A percentile compares a stretch with the other conserved stretches of the same genome.
Conservation (phyloP, 306 rosid species). For the Cucumis cinereus region DNA sequence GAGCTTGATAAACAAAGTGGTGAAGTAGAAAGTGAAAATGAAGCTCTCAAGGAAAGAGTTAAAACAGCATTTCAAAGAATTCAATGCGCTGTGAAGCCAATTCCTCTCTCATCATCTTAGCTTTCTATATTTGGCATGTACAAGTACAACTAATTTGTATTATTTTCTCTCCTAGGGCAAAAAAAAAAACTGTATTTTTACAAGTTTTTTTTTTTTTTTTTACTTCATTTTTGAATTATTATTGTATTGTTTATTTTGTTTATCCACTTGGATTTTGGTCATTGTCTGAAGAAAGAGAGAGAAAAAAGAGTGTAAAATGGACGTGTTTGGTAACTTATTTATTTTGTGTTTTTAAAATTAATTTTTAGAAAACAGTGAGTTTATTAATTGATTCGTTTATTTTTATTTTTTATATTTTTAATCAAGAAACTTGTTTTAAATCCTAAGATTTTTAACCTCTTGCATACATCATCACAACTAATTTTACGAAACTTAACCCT, state of each 20-base stretch:
- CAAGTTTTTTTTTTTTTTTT: background rate
- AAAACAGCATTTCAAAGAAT: constrained; percentile 58
- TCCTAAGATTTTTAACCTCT: no score
- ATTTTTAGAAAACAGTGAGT: no score
- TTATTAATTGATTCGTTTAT: no score
- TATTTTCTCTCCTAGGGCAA: background rate
- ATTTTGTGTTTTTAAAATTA: no score
- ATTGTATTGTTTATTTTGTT: background rate
- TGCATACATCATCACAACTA: no score
- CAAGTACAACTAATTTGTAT: background rate
- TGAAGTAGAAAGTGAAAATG: constrained; percentile 76
- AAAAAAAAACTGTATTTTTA: background rate
- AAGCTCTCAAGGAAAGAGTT: constrained; percentile 81
- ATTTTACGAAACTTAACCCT: no score
- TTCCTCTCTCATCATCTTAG: constrained; percentile 32
- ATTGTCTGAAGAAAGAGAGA: background rate
- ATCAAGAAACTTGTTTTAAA: no score
- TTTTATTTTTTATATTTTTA: no score
- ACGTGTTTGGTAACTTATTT: no score
- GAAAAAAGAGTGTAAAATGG: background rate
- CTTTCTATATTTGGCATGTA: background rate
- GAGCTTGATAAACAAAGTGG: constrained; percentile 72
- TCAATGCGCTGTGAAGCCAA: constrained; percentile 65
- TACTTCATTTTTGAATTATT: background rate
- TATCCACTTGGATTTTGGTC: background rate